Evolutionary conservation across 2,329 filamentous ascomycete species (phyloP), one percentile per base, ranked within the genome.

Genomic region (Elsinoe necatrix): DNA sequence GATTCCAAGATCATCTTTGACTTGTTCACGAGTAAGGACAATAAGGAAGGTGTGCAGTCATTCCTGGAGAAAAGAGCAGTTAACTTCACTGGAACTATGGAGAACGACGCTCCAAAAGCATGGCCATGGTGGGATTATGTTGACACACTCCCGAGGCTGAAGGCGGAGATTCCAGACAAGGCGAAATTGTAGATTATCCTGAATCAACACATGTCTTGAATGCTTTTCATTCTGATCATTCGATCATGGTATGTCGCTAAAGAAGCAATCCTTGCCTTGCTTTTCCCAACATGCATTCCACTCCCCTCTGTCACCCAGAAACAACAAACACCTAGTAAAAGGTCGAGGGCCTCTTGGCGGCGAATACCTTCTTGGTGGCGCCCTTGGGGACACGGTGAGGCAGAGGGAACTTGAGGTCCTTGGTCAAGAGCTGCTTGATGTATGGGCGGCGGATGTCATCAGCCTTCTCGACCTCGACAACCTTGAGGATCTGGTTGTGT

Each of bases 371-470:
- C 82, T 86, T 87, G 81, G 80, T 84, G 75, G 76, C 77, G 77
- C 82, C 81, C 80, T 90, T 91, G 80, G 85, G 81, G 72, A 91
- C 79, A 72, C 95, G 93, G 84, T 98, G 93, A 74, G 93, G 93
- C 68, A 98, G 89, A 75, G 93, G 93, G 89, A 98, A 98, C 78
- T 87, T 89, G 77, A 98, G 88, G 77, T 84, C 75, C 87, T 97
- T 97, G 78, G 82, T 79, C 74, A 95, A 79, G 76, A 98, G 89
- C 81, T 98, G 93, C 84, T 91, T 95, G 83, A 98, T 95, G 86
- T 98, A 98, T 67, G 93, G 92, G 76, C 93, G 89, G 82, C 92
- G 93, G 81, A 98, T 80, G 74, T 93, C 89, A 67, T 91, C 89
- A 72, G 78, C 81, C 85, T 95, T 95, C 82, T 95, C 87, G 72